Evolutionary conservation across 2,329 filamentous ascomycete species (phyloP).

Genomic region (Talaromyces atroroseus): DNA sequence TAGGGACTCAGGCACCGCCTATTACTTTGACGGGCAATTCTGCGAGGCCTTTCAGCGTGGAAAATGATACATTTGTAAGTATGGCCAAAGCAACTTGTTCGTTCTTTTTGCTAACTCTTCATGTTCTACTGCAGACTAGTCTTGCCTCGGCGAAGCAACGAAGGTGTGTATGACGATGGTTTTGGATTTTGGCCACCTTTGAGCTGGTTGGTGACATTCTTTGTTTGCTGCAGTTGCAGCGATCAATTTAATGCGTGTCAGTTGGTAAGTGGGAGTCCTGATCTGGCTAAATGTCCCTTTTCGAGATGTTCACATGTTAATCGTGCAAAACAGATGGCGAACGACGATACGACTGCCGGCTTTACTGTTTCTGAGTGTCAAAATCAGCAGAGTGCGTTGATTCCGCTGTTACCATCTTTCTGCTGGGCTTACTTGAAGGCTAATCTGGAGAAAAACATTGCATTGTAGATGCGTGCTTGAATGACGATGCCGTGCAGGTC

Average conservation of each 20-base stretch:
- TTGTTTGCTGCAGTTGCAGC: slow-evolving; percentile 16
- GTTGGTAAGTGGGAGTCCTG: slow-evolving; percentile 6
- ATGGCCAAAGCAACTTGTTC: background rate
- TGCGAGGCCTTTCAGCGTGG: slow-evolving; percentile 19
- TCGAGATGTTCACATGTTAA: background rate
- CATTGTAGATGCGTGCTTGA: background rate
- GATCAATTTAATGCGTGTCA: slow-evolving; percentile 21
- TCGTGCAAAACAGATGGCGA: slow-evolving; percentile 1
- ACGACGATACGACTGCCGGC: background rate
- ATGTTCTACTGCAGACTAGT: slow-evolving; percentile 13
- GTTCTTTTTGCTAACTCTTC: background rate
- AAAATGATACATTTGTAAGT: slow-evolving; percentile 22
- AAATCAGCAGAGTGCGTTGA: slow-evolving; percentile 9
- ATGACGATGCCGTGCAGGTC: background rate
- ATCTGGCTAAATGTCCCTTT: background rate
- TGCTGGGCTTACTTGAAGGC: background rate
- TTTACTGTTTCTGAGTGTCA: slow-evolving; percentile 8
- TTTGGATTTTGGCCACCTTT: background rate
- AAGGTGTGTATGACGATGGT: slow-evolving; percentile 15
- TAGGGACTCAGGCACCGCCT: slow-evolving; percentile 11
- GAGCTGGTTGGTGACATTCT: background rate
- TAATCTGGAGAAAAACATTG: background rate
- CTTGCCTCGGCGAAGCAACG: slow-evolving; percentile 18
- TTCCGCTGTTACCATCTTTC: background rate
- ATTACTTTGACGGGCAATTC: slow-evolving; percentile 18